Evolutionary conservation across 345 rosid species (phyloP), one percentile per base, ranked within the genome.

Genomic region (Moringa oleifera): DNA sequence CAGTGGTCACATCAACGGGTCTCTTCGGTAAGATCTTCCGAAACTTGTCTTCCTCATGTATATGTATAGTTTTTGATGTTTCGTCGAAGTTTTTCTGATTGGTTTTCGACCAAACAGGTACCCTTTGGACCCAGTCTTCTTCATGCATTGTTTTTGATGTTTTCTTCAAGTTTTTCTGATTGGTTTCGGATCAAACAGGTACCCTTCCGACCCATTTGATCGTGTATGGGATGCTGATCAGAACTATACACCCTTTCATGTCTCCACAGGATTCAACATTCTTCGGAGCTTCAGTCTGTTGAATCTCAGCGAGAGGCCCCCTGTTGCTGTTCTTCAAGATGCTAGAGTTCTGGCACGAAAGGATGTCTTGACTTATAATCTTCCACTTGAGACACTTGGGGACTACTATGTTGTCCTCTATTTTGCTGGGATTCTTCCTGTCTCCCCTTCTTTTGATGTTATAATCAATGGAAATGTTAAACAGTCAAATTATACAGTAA

Each of bases 171-270:
- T 16, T 62, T 62, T 24, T 51, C 21, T 37, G 50, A 25, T 17
- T 46, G 51, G 16, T n/a, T 66, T 68, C 21, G 20, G 57, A 22
- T 64, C 25, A 63, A 72, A 18, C 78, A 91, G 98, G 85, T 92
- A 89, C 54, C 96, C 96, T 53, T 41, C 20, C 66, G 95, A 92
- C 75, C 88, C 81, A 20, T 91, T 67, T 77, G 98, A 92, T 77
- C 84, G 96, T 15, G 76, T 89, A 31, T 92, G 96, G 98, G 93
- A 92, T 70, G 81, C 83, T 6, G 96, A 89, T 70, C 71, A 73
- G 59, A 73, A 78, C 71, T 89, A 78, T 63, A 69, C 72, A 18
- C 93, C 96, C 10, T 75, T 68, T 68, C 95, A 74, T 57, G 68
- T 77, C 50, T 89, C 96, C 18, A 57, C 61, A 0, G 77, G 70